phyloP scores from a whole-genome alignment of 2,329 filamentous ascomycete species.

The Arthrobotrys conoides region DNA sequence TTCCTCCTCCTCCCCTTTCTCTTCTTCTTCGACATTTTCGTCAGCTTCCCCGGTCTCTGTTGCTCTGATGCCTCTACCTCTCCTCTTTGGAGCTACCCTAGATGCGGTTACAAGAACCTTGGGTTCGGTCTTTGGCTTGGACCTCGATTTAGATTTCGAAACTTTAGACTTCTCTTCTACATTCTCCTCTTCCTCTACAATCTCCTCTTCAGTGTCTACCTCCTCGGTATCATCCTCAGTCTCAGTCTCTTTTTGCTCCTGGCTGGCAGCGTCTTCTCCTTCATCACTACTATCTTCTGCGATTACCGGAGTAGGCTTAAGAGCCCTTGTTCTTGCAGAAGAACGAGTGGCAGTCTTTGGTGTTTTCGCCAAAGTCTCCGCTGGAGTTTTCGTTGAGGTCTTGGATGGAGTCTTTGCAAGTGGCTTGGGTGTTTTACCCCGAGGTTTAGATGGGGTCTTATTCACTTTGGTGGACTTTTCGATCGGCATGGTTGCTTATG shows the following conservation, averaged over 20 bases:
- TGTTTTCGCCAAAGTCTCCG: not conserved
- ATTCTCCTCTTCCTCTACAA: not conserved
- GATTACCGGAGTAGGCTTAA: not conserved
- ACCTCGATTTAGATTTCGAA: not conserved
- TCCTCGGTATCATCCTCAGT: not conserved
- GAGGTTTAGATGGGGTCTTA: conserved; percentile 7
- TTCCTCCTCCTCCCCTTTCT: not conserved
- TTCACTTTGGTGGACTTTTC: conserved; percentile 1
- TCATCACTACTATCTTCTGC: conserved; percentile 7
- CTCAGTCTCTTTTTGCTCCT: conserved; percentile 6
- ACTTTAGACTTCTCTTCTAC: not conserved
- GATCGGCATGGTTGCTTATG: not conserved
- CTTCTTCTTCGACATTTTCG: conserved; percentile 7
- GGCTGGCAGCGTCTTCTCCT: not conserved
- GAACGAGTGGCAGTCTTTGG: not conserved
- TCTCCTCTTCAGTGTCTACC: conserved; percentile 4
- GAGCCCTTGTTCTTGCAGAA: not conserved
- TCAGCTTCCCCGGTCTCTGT: not conserved
- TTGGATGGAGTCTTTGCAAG: conserved; percentile 5
- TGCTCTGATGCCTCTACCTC: not conserved
- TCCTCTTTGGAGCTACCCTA: not conserved
- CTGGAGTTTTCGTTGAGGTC: conserved; percentile 6
- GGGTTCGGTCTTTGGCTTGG: not conserved
- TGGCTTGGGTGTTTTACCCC: not conserved
- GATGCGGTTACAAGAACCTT: not conserved